Conservation (phyloP, 2,329 filamentous ascomycete species). For the Dichotomopilus funicola region DNA sequence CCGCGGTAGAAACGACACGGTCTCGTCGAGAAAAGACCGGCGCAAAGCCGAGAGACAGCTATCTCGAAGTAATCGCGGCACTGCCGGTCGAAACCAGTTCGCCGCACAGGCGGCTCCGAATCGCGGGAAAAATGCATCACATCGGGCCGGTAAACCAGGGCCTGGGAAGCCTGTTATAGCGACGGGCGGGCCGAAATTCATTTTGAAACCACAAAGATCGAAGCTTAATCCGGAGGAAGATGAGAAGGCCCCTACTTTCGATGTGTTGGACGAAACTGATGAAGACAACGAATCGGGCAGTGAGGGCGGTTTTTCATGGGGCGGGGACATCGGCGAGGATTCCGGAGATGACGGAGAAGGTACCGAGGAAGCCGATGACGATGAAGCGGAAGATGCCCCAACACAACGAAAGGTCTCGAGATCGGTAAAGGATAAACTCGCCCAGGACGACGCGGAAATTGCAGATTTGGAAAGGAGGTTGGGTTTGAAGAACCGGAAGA, state of each 20-base stretch:
- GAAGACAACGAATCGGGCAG: no score
- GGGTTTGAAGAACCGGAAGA: conserved; percentile 73
- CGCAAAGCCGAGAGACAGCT: conserved; percentile 59
- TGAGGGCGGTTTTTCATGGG: no score
- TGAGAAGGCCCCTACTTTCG: conserved; percentile 7
- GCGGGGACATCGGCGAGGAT: conserved; percentile 7
- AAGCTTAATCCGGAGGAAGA: conserved; percentile 6
- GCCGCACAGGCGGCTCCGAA: conserved; percentile 6
- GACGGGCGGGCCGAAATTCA: conserved; percentile 2
- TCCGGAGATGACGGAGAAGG: conserved; percentile 25
- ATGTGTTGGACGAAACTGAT: conserved; percentile 3
- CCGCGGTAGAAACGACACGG: conserved; percentile 8
- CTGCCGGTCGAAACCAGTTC: conserved; percentile 17
- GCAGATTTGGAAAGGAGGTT: conserved; percentile 79
- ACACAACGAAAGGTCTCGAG: conserved; percentile 26
- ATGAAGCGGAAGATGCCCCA: conserved; percentile 18
- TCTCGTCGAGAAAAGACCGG: conserved; percentile 51
- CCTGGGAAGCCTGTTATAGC: conserved; percentile 1
- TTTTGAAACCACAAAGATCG: conserved; percentile 12
- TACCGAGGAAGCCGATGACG: conserved; percentile 27
- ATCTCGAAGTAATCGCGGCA: conserved; percentile 45
- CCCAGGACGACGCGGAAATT: conserved; percentile 83
- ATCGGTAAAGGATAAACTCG: conserved; percentile 55
- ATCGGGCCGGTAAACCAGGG: background rate
- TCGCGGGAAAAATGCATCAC: background rate